A percentile compares a stretch with the other conserved stretches of the same genome.
phyloP scores from a whole-genome alignment of 2,329 filamentous ascomycete genomes.

The Ceratocystis ficicola region DNA sequence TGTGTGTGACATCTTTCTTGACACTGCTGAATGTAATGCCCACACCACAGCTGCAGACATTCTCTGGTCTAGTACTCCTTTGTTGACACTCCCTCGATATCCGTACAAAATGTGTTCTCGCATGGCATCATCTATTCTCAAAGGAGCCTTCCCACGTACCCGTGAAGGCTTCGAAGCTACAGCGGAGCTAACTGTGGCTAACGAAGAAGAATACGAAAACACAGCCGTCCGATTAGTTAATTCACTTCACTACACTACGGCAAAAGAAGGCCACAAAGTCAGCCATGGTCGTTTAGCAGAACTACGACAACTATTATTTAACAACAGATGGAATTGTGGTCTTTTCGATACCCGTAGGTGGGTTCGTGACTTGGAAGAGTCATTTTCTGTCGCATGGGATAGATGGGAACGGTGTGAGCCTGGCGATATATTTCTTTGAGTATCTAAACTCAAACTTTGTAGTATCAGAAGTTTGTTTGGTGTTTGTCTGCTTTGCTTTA shows the following conservation, averaged over 20 bases:
- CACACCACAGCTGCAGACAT: slow-evolving; percentile 96
- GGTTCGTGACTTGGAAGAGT: slow-evolving; percentile 78
- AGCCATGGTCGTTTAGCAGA: slow-evolving; percentile 61
- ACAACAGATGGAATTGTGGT: slow-evolving; percentile 71
- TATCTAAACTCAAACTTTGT: not conserved
- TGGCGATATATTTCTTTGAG: slow-evolving; percentile 77
- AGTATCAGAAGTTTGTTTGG: slow-evolving; percentile 10
- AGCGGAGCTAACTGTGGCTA: slow-evolving; percentile 60
- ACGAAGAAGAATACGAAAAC: slow-evolving; percentile 75
- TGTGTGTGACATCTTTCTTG: slow-evolving; percentile 86
- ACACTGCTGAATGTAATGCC: slow-evolving; percentile 95
- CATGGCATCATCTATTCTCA: slow-evolving; percentile 91
- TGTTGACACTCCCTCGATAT: slow-evolving; percentile 82
- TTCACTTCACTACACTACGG: slow-evolving; percentile 46
- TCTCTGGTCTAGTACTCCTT: slow-evolving; percentile 86
- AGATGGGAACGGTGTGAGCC: slow-evolving; percentile 75
- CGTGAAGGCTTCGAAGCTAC: slow-evolving; percentile 55
- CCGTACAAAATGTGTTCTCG: slow-evolving; percentile 98
- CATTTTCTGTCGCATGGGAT: slow-evolving; percentile 79
- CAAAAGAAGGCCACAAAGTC: slow-evolving; percentile 37
- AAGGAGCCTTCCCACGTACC: slow-evolving; percentile 68
- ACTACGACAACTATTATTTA: slow-evolving; percentile 68
- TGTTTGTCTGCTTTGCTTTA: not conserved
- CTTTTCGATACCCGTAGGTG: slow-evolving; percentile 86
- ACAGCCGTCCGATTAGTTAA: slow-evolving; percentile 57